A percentile compares a stretch with the other conserved stretches of the same genome.
phyloP scores from a whole-genome alignment of 805 yeast species.

The Saccharomycopsis lassenensis region DNA sequence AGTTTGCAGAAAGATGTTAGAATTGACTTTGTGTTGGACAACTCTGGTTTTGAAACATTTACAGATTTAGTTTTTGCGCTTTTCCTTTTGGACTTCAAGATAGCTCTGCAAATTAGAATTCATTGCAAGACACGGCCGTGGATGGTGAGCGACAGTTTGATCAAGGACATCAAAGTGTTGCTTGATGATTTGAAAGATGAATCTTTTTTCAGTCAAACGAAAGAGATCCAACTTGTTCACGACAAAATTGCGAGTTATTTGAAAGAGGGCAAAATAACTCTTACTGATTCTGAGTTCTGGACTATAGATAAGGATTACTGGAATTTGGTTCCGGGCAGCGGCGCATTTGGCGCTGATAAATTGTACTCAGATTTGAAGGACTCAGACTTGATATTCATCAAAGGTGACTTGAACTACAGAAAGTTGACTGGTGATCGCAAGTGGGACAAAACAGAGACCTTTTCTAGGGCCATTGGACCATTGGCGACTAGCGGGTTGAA shows the following conservation, averaged over 20 bases:
- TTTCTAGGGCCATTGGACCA: constrained; percentile 56
- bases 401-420: constrained; percentile 95
- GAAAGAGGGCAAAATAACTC: constrained; percentile 34
- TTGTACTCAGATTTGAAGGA: constrained; percentile 50
- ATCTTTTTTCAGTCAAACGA: constrained; percentile 33
- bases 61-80: constrained; percentile 65
- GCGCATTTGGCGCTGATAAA: constrained; percentile 41
- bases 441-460: constrained; percentile 80
- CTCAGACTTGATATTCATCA: constrained; percentile 68
- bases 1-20: constrained; percentile 28
- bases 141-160: constrained; percentile 95
- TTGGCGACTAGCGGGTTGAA: constrained; percentile 55
- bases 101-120: constrained; percentile 53
- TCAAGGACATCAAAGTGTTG: constrained; percentile 59
- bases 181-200: constrained; percentile 44
- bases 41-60: constrained; percentile 90
- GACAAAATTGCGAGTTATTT: constrained; percentile 34
- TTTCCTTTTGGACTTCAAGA: constrained; percentile 59
- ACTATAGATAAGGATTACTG: constrained; percentile 69
- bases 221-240: constrained; percentile 36
- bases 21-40: constrained; percentile 80
- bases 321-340: constrained; percentile 45
- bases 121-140: constrained; percentile 92
- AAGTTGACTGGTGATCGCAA: constrained; percentile 83
- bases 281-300: constrained; percentile 73